phyloP scores from a whole-genome alignment of 2,329 filamentous ascomycete genomes.

The Colletotrichum sp. region DNA sequence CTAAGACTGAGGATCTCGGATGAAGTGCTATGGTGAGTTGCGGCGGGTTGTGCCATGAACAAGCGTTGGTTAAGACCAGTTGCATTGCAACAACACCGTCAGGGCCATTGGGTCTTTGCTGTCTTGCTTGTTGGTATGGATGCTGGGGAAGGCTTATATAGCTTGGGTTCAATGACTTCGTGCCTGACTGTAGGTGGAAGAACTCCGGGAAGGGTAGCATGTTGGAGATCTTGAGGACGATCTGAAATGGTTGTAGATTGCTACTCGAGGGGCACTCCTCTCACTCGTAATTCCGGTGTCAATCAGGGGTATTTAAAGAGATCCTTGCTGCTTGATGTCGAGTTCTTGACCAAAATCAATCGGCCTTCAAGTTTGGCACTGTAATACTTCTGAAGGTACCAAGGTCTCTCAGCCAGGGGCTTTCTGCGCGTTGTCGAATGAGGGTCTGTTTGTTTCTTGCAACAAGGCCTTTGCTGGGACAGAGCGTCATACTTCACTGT shows the following conservation, averaged over 20 bases:
- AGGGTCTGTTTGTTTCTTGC: too few relatives aligned
- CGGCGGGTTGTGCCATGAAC: accelerated
- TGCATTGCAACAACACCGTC: background rate
- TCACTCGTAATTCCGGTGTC: too few relatives aligned
- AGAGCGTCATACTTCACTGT: too few relatives aligned
- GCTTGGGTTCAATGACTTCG: background rate
- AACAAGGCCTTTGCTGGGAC: too few relatives aligned
- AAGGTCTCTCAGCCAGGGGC: too few relatives aligned
- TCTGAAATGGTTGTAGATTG: background rate
- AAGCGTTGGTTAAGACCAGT: background rate
- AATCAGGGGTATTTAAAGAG: too few relatives aligned
- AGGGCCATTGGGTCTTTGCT: background rate
- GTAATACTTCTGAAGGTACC: too few relatives aligned
- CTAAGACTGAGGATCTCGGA: background rate
- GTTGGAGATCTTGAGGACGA: background rate
- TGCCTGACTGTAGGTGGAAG: background rate
- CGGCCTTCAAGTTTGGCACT: too few relatives aligned
- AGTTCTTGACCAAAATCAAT: too few relatives aligned
- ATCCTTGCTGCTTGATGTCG: too few relatives aligned
- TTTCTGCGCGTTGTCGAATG: too few relatives aligned
- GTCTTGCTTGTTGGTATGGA: background rate
- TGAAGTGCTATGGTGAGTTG: background rate
- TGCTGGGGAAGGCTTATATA: background rate
- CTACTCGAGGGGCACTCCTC: too few relatives aligned
- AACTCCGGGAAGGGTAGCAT: accelerated